phyloP scores from a whole-genome alignment of 805 yeast species.

The Saccharomycopsis sp. region DNA sequence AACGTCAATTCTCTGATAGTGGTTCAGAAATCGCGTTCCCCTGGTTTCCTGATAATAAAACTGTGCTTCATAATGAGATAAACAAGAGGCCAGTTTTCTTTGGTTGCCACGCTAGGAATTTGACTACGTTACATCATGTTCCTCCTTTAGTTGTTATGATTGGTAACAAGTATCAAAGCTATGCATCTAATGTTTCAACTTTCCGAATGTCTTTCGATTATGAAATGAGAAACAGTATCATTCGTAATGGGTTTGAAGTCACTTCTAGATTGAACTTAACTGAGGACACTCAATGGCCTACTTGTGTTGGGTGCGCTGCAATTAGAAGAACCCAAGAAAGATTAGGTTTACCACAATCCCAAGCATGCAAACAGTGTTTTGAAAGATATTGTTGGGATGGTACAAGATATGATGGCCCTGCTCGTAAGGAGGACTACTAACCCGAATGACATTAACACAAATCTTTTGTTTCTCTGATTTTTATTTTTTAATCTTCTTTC shows the following conservation, averaged over 20 bases:
- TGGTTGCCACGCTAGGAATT: constrained; percentile 66
- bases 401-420: not conserved
- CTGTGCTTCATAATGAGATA: constrained; percentile 53
- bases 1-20: constrained; percentile 46
- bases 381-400: constrained; percentile 73
- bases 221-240: constrained; percentile 48
- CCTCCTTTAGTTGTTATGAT: constrained; percentile 75
- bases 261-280: constrained; percentile 61
- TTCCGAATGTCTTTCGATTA: constrained; percentile 53
- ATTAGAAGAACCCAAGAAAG: constrained; percentile 73
- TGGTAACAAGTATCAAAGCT: constrained; percentile 64
- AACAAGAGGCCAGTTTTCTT: constrained; percentile 70
- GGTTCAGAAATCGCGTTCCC: constrained; percentile 65
- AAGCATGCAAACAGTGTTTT: constrained; percentile 67
- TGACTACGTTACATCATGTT: constrained; percentile 44
- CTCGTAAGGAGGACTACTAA: not conserved
- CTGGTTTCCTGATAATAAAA: constrained; percentile 62
- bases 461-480: too few relatives aligned
- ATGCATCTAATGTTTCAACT: constrained; percentile 64
- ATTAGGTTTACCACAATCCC: constrained; percentile 45
- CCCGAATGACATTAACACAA: too few relatives aligned
- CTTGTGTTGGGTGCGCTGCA: constrained; percentile 78
- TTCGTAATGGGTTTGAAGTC: constrained; percentile 66
- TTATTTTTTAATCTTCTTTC: too few relatives aligned
- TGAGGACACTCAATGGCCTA: constrained; percentile 57